phyloP scores from a whole-genome alignment of 441 rosid species.

The Flueggea neowawraea region DNA sequence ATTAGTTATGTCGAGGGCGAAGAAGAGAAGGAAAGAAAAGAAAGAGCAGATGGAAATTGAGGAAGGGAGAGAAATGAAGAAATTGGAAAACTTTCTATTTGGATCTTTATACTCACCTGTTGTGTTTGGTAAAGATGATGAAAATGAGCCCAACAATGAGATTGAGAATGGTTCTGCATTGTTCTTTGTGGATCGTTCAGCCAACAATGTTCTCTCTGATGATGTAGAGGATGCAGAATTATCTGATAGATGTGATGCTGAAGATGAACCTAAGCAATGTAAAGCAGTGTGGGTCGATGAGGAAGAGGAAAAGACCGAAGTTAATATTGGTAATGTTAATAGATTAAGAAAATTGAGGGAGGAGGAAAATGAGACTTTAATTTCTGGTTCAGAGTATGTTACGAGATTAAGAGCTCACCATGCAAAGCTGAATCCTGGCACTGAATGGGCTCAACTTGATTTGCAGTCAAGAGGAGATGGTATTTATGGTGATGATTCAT shows the following conservation, averaged over 20 bases:
- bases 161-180: slow-evolving; percentile 35
- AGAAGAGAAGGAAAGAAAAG: slow-evolving; percentile 58
- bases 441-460: slow-evolving; percentile 82
- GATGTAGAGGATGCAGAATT: slow-evolving; percentile 35
- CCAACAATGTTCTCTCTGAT: slow-evolving; percentile 25
- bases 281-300: slow-evolving; percentile 87
- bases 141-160: slow-evolving; percentile 18
- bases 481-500: slow-evolving; percentile 43
- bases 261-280: slow-evolving; percentile 32
- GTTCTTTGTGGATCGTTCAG: slow-evolving; percentile 58
- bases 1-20: slow-evolving; percentile 23
- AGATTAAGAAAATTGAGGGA: slow-evolving; percentile 85
- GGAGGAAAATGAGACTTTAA: slow-evolving; percentile 65
- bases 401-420: slow-evolving; percentile 86
- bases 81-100: slow-evolving; percentile 64
- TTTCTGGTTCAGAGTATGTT: slow-evolving; percentile 71
- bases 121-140: slow-evolving; percentile 51
- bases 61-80: slow-evolving; percentile 59
- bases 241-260: slow-evolving; percentile 30
- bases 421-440: slow-evolving; percentile 72
- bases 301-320: slow-evolving; percentile 54
- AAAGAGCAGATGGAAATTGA: slow-evolving; percentile 41
- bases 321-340: slow-evolving; percentile 59
- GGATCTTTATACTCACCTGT: slow-evolving; percentile 79
- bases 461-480: slow-evolving; percentile 24